Percentiles rank a stretch among this genome's conserved stretches.
Evolutionary conservation across 805 yeast species (phyloP).

Genomic region (Candida orba): DNA sequence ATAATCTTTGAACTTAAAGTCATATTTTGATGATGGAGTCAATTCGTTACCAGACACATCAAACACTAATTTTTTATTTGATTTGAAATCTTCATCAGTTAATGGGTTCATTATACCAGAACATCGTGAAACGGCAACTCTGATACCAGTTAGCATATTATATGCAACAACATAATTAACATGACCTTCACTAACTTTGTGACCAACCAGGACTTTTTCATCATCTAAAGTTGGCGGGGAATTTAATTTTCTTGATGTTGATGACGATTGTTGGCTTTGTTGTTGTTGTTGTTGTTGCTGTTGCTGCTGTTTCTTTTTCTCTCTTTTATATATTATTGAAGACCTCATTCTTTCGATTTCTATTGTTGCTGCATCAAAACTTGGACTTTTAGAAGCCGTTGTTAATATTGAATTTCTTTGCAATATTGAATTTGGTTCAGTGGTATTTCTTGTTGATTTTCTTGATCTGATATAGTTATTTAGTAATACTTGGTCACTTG

Average conservation of each 20-base stretch:
- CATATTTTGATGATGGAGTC: constrained; percentile 91
- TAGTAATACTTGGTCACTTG: constrained; percentile 24
- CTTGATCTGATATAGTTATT: constrained; percentile 25
- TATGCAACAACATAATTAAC: constrained; percentile 90
- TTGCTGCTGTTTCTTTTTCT: constrained; percentile 27
- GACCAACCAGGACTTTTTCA: constrained; percentile 62
- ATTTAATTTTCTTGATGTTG: too few species aligned
- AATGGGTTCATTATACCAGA: constrained; percentile 78
- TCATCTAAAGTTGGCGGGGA: constrained; percentile 31
- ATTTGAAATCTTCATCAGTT: constrained; percentile 59
- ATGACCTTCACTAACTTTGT: constrained; percentile 86
- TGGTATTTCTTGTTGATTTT: constrained; percentile 10
- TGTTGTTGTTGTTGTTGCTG: neutral
- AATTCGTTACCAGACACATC: constrained; percentile 80
- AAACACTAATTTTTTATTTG: constrained; percentile 76
- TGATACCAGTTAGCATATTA: constrained; percentile 93
- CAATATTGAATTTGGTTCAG: neutral
- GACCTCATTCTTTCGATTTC: constrained; percentile 48
- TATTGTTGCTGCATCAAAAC: constrained; percentile 30
- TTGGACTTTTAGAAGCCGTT: constrained; percentile 15
- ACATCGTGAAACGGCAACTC: constrained; percentile 90
- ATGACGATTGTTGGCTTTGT: too few species aligned
- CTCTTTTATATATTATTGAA: constrained; percentile 38
- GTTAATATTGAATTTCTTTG: neutral
- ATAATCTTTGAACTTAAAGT: constrained; percentile 94